phyloP scores from a whole-genome alignment of 768 basidiomycete species.

The Russula lepida region DNA sequence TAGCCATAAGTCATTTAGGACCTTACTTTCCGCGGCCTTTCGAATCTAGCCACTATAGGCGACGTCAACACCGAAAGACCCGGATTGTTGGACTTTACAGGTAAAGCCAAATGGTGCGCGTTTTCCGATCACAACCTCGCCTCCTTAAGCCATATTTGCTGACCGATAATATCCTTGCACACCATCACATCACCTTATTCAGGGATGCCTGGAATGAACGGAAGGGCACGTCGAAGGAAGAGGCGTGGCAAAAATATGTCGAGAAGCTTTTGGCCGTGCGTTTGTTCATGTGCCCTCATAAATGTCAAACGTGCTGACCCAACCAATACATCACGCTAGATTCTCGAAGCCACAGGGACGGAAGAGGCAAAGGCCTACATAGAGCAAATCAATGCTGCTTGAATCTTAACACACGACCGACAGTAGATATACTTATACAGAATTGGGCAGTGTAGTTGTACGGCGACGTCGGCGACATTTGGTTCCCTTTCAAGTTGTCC shows the following conservation, averaged over 20 bases:
- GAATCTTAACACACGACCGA: not conserved
- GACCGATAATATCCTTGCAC: not conserved
- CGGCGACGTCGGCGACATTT: not conserved
- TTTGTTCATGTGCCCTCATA: conserved; percentile 7
- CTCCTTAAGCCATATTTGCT: conserved; percentile 6
- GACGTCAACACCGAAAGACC: conserved; percentile 58
- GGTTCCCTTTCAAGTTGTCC: not conserved
- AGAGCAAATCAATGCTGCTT: conserved; percentile 51
- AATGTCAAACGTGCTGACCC: conserved; percentile 6
- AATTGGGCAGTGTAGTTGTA: not conserved
- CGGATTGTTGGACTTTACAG: conserved; percentile 77
- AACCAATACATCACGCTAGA: conserved; percentile 31
- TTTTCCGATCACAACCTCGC: not conserved
- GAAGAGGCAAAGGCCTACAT: conserved; percentile 49
- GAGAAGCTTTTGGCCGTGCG: conserved; percentile 60
- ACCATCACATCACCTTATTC: not conserved
- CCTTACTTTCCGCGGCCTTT: not conserved
- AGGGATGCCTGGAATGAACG: conserved; percentile 84
- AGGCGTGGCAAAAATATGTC: conserved; percentile 67
- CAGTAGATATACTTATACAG: not conserved
- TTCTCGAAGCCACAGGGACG: conserved; percentile 45
- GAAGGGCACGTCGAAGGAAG: conserved; percentile 66
- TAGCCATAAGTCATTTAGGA: conserved; percentile 8
- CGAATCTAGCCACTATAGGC: conserved; percentile 54
- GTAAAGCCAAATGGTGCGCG: conserved; percentile 82